Conservation (phyloP, 2,329 filamentous ascomycete species). For the Paecilomyces niveus region DNA sequence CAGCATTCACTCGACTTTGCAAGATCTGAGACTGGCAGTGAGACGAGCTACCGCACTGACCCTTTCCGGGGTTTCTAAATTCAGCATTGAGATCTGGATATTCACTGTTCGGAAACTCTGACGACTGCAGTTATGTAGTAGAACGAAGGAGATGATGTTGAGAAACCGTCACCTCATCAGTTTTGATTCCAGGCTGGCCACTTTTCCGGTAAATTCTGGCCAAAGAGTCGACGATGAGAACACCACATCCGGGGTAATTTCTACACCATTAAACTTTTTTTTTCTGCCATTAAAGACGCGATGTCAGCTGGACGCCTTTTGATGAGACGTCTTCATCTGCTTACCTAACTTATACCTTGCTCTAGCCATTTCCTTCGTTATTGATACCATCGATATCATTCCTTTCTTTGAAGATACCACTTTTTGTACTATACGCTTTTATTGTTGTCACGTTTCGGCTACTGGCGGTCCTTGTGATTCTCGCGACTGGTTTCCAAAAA, state of each 20-base stretch:
- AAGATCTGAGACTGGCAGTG: conserved; percentile 29
- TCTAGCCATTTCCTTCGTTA: background rate
- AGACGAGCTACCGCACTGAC: conserved; percentile 34
- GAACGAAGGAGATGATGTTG: background rate
- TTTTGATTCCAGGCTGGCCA: background rate
- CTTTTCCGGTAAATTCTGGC: background rate
- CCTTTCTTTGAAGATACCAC: background rate
- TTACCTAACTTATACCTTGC: background rate
- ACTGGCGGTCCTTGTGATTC: background rate
- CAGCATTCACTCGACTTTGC: conserved; percentile 28
- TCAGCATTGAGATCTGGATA: background rate
- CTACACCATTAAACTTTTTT: background rate
- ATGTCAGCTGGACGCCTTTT: background rate
- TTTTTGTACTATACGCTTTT: background rate
- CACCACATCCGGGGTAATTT: background rate
- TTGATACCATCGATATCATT: background rate
- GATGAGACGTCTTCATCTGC: background rate
- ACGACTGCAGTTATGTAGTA: background rate
- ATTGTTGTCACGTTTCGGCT: background rate
- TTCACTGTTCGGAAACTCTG: background rate
- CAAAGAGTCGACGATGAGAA: background rate
- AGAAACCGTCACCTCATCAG: background rate
- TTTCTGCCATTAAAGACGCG: background rate
- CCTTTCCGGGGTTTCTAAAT: conserved; percentile 41
- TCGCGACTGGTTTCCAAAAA: background rate